These are phyloP conservation scores for Neurospora cerealis DNA, from an alignment of 495 filamentous ascomycete genomes.

Conservation along the genomic window DNA sequence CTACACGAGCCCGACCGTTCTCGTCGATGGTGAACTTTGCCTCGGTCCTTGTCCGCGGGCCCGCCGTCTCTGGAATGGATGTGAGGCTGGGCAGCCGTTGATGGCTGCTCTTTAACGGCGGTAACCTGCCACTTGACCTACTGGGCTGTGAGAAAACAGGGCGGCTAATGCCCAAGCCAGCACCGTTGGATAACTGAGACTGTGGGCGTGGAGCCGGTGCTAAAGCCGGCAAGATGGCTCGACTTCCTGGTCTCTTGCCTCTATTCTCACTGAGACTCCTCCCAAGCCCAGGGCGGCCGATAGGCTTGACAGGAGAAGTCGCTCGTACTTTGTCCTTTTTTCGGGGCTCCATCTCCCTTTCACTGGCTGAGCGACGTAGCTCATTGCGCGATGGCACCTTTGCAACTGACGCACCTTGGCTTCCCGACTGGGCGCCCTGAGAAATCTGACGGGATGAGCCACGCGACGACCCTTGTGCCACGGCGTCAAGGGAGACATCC, in stretches of 20 bases:
- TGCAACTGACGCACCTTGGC: conserved; percentile 8
- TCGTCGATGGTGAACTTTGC: conserved; percentile 64
- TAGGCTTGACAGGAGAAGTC: conserved; percentile 43
- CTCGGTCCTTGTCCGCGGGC: conserved; percentile 38
- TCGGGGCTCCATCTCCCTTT: conserved; percentile 24
- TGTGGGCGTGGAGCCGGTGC: conserved; percentile 21
- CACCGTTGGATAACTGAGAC: conserved; percentile 12
- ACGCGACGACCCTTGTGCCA: conserved; percentile 21
- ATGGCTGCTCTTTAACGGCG: conserved; percentile 38
- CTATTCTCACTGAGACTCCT: conserved; percentile 51
- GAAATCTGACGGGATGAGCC: conserved; percentile 15
- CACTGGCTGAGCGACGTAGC: conserved; percentile 33
- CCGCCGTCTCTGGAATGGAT: conserved; percentile 40
- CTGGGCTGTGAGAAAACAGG: conserved; percentile 25
- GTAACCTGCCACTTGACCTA: conserved; percentile 34
- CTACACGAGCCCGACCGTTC: conserved; percentile 60
- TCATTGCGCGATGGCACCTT: conserved; percentile 22
- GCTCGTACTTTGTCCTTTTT: conserved; percentile 35
- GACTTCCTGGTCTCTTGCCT: conserved; percentile 24
- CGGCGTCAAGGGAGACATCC: conserved; percentile 25
- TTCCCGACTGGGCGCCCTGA: conserved; percentile 5
- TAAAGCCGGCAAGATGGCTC: conserved; percentile 25
- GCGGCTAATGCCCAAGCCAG: conserved; percentile 17
- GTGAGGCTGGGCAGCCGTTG: conserved; percentile 35
- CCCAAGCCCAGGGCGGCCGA: conserved; percentile 44